These are phyloP conservation scores for Lichenothelia convexa DNA, from an alignment of 495 filamentous ascomycete genomes.

Conservation along the genomic window DNA sequence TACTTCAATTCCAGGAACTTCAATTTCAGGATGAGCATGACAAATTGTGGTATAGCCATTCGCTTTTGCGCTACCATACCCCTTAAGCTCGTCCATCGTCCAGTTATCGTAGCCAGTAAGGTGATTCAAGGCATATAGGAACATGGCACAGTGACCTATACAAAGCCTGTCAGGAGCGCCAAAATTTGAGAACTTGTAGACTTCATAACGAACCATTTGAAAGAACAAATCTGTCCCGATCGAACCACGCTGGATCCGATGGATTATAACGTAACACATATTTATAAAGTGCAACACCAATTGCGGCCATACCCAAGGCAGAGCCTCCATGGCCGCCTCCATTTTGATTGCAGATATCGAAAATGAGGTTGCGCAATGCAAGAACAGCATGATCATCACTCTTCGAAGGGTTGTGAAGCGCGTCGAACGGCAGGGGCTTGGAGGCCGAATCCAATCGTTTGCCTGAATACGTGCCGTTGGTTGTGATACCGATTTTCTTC, in stretches of 20 bases:
- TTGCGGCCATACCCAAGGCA: background rate
- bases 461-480: background rate
- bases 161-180: background rate
- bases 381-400: slow-evolving; percentile 1
- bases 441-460: too few relatives aligned
- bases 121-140: slow-evolving; percentile 4
- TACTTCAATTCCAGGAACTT: slow-evolving; percentile 3
- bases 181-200: background rate
- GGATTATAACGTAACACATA: background rate
- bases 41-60: background rate
- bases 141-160: slow-evolving; percentile 4
- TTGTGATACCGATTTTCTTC: background rate
- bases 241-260: background rate
- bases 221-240: background rate
- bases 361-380: slow-evolving; percentile 1
- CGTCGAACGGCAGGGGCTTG: too few relatives aligned
- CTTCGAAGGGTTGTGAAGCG: background rate
- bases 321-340: slow-evolving; percentile 2
- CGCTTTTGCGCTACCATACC: background rate
- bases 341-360: slow-evolving; percentile 3
- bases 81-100: slow-evolving; percentile 6
- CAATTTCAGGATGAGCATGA: slow-evolving; percentile 4
- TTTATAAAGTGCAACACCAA: background rate
- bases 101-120: slow-evolving; percentile 2
- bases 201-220: background rate